Evolutionary conservation across 352 stramenopile genomes (phyloP).

Genomic region (Phytophthora hybrid): DNA sequence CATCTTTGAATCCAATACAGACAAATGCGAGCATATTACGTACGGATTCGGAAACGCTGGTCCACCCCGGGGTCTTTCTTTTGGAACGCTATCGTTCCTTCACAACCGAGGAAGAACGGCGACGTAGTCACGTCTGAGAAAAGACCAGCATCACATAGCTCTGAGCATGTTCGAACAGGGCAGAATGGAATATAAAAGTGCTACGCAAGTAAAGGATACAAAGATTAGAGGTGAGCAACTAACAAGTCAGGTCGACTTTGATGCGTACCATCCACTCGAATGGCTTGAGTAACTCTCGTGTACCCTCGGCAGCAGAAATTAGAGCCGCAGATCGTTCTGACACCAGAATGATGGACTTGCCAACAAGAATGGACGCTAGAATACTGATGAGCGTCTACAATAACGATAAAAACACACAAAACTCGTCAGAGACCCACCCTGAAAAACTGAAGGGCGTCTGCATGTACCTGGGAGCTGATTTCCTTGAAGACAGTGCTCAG

Average conservation of each 20-base stretch:
- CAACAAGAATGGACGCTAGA: constrained; percentile 55
- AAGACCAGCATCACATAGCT: constrained; percentile 44
- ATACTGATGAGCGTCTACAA: constrained; percentile 59
- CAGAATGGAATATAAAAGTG: constrained; percentile 70
- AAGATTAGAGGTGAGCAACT: background rate
- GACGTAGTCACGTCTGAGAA: constrained; percentile 37
- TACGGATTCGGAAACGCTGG: constrained; percentile 74
- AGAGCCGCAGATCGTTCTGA: constrained; percentile 54
- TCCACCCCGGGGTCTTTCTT: constrained; percentile 56
- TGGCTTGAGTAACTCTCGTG: constrained; percentile 52
- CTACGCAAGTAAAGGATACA: constrained; percentile 18
- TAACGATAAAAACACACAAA: background rate
- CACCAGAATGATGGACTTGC: constrained; percentile 66
- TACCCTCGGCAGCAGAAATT: constrained; percentile 47
- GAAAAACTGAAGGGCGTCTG: too few relatives aligned
- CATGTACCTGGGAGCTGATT: constrained; percentile 61
- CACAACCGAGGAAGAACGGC: constrained; percentile 65
- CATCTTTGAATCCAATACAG: background rate
- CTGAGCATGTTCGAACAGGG: constrained; percentile 41
- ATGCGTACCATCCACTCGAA: constrained; percentile 65
- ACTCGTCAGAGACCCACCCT: background rate
- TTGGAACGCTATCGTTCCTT: constrained; percentile 55
- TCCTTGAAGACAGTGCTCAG: constrained; percentile 59
- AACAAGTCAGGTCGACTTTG: too few relatives aligned
- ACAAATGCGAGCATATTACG: constrained; percentile 9